Evolutionary conservation across 106 monocot species (phyloP).

Genomic region (Allium cepa): DNA sequence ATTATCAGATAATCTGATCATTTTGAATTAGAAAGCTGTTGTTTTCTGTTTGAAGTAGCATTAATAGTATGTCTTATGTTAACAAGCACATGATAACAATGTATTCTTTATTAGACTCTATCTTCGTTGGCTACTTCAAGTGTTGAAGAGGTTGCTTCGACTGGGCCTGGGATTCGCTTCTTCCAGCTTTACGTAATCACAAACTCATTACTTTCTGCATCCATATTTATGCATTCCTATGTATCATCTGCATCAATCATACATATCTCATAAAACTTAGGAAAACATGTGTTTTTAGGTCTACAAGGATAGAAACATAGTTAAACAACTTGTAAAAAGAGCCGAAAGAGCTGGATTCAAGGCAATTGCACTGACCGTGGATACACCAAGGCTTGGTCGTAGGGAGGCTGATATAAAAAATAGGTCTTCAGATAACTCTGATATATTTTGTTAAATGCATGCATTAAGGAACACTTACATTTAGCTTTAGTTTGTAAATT

Average conservation of each 20-base stretch:
- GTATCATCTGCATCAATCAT: background rate
- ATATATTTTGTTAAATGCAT: too few species aligned
- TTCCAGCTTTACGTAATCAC: constrained; percentile 85
- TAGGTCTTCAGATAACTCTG: constrained; percentile 16
- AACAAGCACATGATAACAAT: background rate
- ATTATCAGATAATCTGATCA: too few species aligned
- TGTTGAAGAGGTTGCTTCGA: constrained; percentile 87
- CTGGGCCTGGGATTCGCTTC: constrained; percentile 82
- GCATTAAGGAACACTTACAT: too few species aligned
- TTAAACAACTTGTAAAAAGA: constrained; percentile 61
- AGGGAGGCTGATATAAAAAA: constrained; percentile 73
- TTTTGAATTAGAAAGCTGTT: too few species aligned
- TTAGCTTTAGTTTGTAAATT: too few species aligned
- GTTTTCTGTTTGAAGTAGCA: too few species aligned
- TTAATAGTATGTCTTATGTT: background rate
- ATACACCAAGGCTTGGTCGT: constrained; percentile 58
- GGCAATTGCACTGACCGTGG: constrained; percentile 68
- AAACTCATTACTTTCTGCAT: background rate
- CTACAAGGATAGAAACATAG: constrained; percentile 58
- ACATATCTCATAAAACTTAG: background rate
- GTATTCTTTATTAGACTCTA: constrained; percentile 32
- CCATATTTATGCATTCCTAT: background rate
- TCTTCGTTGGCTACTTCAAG: constrained; percentile 81
- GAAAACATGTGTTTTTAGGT: constrained; percentile 23
- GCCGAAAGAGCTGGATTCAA: constrained; percentile 75